Evolutionary conservation across 495 filamentous ascomycete species (phyloP).

Genomic region (Neurospora sp.): DNA sequence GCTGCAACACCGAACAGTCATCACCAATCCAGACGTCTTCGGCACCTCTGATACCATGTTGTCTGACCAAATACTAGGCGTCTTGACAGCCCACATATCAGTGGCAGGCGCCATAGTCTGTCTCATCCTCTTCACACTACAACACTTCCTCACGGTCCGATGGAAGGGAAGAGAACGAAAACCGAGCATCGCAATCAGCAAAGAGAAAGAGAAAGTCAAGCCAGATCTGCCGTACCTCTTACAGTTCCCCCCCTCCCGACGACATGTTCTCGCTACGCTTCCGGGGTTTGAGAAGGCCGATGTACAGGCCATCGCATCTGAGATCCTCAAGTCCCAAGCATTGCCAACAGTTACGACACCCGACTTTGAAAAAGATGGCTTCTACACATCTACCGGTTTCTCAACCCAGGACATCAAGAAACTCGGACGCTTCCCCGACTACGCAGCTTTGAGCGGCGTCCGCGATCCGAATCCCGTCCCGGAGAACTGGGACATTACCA

Average conservation of each 20-base stretch:
- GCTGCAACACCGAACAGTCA: background rate
- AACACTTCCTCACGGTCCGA: background rate
- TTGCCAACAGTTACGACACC: slow-evolving; percentile 9
- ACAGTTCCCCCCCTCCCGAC: slow-evolving; percentile 20
- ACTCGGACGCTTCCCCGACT: slow-evolving; percentile 77
- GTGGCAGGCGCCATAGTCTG: background rate
- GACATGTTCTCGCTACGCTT: slow-evolving; percentile 31
- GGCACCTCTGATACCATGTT: background rate
- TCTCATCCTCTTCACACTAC: background rate
- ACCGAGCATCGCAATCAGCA: background rate
- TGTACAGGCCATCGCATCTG: background rate
- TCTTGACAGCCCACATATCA: background rate
- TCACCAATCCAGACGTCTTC: background rate
- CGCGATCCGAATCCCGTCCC: slow-evolving; percentile 58
- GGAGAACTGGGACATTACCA: slow-evolving; percentile 52
- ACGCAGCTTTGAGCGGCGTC: slow-evolving; percentile 67
- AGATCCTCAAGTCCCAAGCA: slow-evolving; percentile 5
- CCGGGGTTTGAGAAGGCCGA: slow-evolving; percentile 9
- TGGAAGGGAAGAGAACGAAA: background rate
- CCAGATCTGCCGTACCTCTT: slow-evolving; percentile 5
- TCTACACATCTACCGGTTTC: slow-evolving; percentile 30
- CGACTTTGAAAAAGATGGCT: slow-evolving; percentile 5
- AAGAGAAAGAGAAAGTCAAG: background rate
- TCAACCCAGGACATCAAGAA: slow-evolving; percentile 61
- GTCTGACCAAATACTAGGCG: background rate